phyloP scores from a whole-genome alignment of 1,284 basidiomycete genomes.

The Marasmius tenuissimus region DNA sequence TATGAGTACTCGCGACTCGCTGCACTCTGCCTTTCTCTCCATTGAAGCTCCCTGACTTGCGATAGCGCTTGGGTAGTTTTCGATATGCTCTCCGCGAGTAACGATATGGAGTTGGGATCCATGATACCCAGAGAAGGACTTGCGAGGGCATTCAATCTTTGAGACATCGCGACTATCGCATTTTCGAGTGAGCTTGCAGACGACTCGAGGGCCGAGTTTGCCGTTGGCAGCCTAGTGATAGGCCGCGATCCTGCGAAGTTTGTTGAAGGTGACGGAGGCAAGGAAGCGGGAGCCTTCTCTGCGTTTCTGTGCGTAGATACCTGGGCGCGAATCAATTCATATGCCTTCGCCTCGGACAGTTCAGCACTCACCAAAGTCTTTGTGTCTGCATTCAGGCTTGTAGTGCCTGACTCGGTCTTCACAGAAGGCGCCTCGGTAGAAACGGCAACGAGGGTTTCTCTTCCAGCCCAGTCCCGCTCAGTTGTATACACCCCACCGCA shows the following conservation, averaged over 20 bases:
- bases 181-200: slow-evolving; percentile 51
- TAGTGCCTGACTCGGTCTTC: neutral
- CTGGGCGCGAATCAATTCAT: neutral
- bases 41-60: slow-evolving; percentile 58
- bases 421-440: slow-evolving; percentile 8
- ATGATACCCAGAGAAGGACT: slow-evolving; percentile 27
- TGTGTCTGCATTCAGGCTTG: neutral
- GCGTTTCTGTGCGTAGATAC: too few relatives aligned
- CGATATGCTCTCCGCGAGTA: slow-evolving; percentile 68
- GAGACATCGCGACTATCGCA: slow-evolving; percentile 54
- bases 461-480: slow-evolving; percentile 50
- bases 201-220: slow-evolving; percentile 30
- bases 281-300: neutral
- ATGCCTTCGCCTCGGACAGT: too few relatives aligned
- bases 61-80: slow-evolving; percentile 65
- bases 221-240: neutral
- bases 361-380: neutral
- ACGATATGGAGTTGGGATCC: slow-evolving; percentile 53
- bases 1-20: neutral
- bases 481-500: slow-evolving; percentile 64
- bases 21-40: slow-evolving; percentile 24
- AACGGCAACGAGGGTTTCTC: slow-evolving; percentile 44
- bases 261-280: neutral
- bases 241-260: neutral
- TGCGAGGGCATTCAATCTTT: slow-evolving; percentile 47